Evolutionary conservation across 1,284 basidiomycete species (phyloP), one percentile per base, ranked within the genome.

Genomic region (Cutaneotrichosporon spelunceum): DNA sequence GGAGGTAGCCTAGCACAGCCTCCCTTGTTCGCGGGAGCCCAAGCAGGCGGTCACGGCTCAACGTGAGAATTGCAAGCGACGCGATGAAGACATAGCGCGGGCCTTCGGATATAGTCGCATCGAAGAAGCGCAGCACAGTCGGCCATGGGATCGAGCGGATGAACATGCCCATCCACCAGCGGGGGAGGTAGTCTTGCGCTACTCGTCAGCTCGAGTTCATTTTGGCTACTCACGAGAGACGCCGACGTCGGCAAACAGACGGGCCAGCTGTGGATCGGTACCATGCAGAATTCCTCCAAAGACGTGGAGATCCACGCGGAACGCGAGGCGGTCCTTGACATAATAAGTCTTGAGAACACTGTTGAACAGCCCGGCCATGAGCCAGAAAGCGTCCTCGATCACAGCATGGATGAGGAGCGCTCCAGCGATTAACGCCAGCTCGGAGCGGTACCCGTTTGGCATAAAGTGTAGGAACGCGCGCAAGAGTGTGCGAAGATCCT

Each of bases 371-470:
- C 91, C 91, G 8, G 73, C 72, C 11, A 83, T 70, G 13, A 82
- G 70, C 91, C 91, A 96, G 74, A 97, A 97, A 0, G 91, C 89
- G 66, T 95, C 91, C 76, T 96, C 92, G 64, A 93, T 89, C 0
- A 89, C 90, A 1, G 90, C 87, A 62, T 92, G 87, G 29, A 91
- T 81, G 0, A 96, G 79, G 27, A 95, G 79, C 59, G 90, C 86
- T 0, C 89, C 91, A 11, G 87, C 87, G 54, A 96, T 85, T 19
- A 86, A 79, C 3, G 87, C 86, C 62, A 96, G 82, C 50, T 68
- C 66, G 34, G 82, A 82, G 30, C 83, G 81, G 73, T 93, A 94
- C 57, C 85, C 84, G 10, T 90, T 89, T 0, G 90, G 89, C 0
- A 76, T 71, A 60, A 77, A 75, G 55, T 71, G 70, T 5, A 71